Percentiles rank a stretch among this genome's conserved stretches.
Evolutionary conservation across 768 basidiomycete genomes (phyloP).

Genomic region (Lentinula sp.): DNA sequence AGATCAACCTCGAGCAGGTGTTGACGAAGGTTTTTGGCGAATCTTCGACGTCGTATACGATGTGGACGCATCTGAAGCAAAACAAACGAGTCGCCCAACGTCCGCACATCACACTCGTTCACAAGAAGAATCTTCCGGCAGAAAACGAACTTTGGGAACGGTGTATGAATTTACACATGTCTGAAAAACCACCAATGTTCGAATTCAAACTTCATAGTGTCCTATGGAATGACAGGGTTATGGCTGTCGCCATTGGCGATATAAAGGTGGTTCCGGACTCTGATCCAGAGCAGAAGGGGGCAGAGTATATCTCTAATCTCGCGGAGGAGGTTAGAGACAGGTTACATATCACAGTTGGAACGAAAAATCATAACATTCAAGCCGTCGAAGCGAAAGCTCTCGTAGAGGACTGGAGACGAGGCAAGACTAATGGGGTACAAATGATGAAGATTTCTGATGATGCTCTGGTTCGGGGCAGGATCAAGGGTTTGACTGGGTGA

Average conservation of each 20-base stretch:
- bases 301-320: slow-evolving; percentile 42
- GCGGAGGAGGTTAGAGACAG: slow-evolving; percentile 37
- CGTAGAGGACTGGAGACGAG: slow-evolving; percentile 48
- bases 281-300: slow-evolving; percentile 24
- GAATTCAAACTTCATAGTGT: slow-evolving; percentile 53
- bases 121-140: slow-evolving; percentile 27
- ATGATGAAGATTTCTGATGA: slow-evolving; percentile 22
- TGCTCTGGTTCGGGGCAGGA: slow-evolving; percentile 10
- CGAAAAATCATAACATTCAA: slow-evolving; percentile 37
- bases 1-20: slow-evolving; percentile 52
- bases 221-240: slow-evolving; percentile 72
- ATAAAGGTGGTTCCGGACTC: slow-evolving; percentile 30
- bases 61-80: slow-evolving; percentile 45
- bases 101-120: slow-evolving; percentile 88
- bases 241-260: slow-evolving; percentile 72
- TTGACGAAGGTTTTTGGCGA: slow-evolving; percentile 29
- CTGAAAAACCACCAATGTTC: slow-evolving; percentile 45
- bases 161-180: slow-evolving; percentile 38
- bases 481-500: slow-evolving; percentile 9
- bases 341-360: slow-evolving; percentile 89
- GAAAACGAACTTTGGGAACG: slow-evolving; percentile 34
- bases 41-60: slow-evolving; percentile 22
- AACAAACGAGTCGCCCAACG: slow-evolving; percentile 42
- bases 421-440: slow-evolving; percentile 19
- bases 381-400: slow-evolving; percentile 69